Evolutionary conservation across 768 basidiomycete species (phyloP).

Genomic region (Cystofilobasidium macerans): DNA sequence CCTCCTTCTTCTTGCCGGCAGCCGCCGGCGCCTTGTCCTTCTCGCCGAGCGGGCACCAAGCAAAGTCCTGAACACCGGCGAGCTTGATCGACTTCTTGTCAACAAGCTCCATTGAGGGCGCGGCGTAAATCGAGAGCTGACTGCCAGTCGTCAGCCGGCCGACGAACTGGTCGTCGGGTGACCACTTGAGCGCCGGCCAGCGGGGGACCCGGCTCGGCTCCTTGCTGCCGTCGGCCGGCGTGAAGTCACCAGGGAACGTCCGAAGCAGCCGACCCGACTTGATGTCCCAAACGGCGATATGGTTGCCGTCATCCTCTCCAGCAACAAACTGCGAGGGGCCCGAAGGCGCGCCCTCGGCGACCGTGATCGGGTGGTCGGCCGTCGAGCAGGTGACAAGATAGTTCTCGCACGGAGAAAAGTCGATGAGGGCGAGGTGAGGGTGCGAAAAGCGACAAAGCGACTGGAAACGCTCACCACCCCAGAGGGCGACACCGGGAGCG

Average conservation of each 20-base stretch:
- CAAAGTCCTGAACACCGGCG: slow-evolving; percentile 93
- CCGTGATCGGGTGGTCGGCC: slow-evolving; percentile 60
- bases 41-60: slow-evolving; percentile 92
- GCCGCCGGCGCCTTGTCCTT: slow-evolving; percentile 61
- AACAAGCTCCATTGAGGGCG: slow-evolving; percentile 83
- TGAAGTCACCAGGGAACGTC: slow-evolving; percentile 66
- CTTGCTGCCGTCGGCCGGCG: slow-evolving; percentile 22
- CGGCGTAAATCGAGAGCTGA: slow-evolving; percentile 92
- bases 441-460: slow-evolving; percentile 85
- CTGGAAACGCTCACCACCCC: slow-evolving; percentile 87
- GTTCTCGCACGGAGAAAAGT: slow-evolving; percentile 93
- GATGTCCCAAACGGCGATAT: slow-evolving; percentile 96
- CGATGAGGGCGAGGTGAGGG: slow-evolving; percentile 85
- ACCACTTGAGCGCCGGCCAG: slow-evolving; percentile 97
- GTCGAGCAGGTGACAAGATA: slow-evolving; percentile 97
- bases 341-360: slow-evolving; percentile 66
- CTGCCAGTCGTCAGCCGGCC: slow-evolving; percentile 78
- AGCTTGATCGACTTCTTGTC: slow-evolving; percentile 96
- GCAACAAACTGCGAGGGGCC: slow-evolving; percentile 47
- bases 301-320: slow-evolving; percentile 90
- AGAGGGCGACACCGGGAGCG: slow-evolving; percentile 85
- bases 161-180: slow-evolving; percentile 87
- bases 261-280: slow-evolving; percentile 83
- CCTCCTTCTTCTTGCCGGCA: slow-evolving; percentile 45
- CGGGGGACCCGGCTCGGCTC: slow-evolving; percentile 27